Evolutionary conservation across 352 stramenopile species (phyloP), one percentile per base, ranked within the genome.

Genomic region (Phytopythium helicoides): DNA sequence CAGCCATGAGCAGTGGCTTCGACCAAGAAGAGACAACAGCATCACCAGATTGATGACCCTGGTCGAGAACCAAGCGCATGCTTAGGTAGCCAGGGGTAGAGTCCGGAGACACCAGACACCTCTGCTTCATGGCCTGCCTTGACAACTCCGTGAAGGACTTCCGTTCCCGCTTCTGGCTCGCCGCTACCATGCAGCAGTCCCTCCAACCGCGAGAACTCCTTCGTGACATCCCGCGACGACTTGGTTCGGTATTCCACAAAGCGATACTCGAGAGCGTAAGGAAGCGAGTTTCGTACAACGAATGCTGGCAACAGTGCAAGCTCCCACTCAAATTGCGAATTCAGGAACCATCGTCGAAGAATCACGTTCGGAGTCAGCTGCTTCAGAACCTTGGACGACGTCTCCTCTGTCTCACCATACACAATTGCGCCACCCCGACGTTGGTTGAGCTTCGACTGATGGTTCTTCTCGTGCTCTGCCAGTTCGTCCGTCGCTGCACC

Each of bases 1-100:
- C 86, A 37, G 84, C 86, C 81, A 95, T 92, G 47, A 95, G 41
- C 51, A 91, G 60, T n/a, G 85, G 75, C 60, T 89, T 92, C 6
- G 82, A 95, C 85, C 85, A 95, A 15, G 62, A 47, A 16, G 82
- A 90, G 3, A 41, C 54, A 7, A 66, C 55, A 18, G 62, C 54
- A 46, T 68, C 73, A 22, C 55, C 47, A 10, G 28, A 14, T 15
- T 23, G 34, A 14, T 21, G 22, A 23, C 54, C 73, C 19, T 75
- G 63, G 22, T 58, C 76, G 22, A 61, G 63, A 22, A 88, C 54
- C 14, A 92, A 35, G 16, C 85, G 81, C 61, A 93, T 56, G 23
- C 66, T 74, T 8, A 95, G 54, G 59, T 95, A 95, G 9, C 81
- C 85, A 19, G 85, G n/a, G 85, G 36, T 70, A 76, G 16, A 81